Percentiles rank a stretch among this genome's conserved stretches.
phyloP scores from a whole-genome alignment of 129 eudicot genomes.

The Flaveria trinervia region DNA sequence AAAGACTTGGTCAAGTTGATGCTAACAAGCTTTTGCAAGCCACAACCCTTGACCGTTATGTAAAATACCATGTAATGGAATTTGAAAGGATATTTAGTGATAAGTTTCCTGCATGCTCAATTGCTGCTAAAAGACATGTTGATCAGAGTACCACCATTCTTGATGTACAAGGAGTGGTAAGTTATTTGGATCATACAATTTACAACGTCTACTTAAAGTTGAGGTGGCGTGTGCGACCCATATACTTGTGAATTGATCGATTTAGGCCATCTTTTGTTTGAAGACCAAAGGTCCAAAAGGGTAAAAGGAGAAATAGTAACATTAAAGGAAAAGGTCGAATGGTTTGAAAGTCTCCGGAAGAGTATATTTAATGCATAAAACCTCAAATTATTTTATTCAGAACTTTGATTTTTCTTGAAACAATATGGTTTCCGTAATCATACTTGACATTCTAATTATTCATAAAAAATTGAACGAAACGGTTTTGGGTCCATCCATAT shows the following conservation, averaged over 20 bases:
- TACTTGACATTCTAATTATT: neutral
- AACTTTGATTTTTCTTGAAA: too few relatives aligned
- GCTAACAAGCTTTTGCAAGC: constrained; percentile 82
- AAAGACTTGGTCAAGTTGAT: constrained; percentile 86
- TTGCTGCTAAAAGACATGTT: constrained; percentile 76
- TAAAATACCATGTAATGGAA: constrained; percentile 87
- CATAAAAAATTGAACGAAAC: neutral
- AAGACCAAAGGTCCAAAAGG: neutral
- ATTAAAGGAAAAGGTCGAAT: neutral
- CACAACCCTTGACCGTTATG: constrained; percentile 87
- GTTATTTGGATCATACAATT: constrained; percentile 16
- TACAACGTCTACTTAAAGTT: neutral
- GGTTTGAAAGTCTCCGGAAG: neutral
- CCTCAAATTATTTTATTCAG: neutral
- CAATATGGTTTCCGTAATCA: neutral
- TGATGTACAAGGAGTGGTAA: constrained; percentile 99
- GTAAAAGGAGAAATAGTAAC: neutral
- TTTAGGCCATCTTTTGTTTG: neutral
- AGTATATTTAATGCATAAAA: neutral
- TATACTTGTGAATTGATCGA: neutral
- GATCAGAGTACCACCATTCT: constrained; percentile 97
- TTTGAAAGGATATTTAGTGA: constrained; percentile 82
- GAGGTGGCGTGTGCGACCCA: neutral
- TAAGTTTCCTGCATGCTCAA: constrained; percentile 94
- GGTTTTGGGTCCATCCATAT: neutral